Percentiles rank a stretch among this genome's conserved stretches.
phyloP scores from a whole-genome alignment of 164 flowering plant genomes.

The Dillenia suffruticosa region DNA sequence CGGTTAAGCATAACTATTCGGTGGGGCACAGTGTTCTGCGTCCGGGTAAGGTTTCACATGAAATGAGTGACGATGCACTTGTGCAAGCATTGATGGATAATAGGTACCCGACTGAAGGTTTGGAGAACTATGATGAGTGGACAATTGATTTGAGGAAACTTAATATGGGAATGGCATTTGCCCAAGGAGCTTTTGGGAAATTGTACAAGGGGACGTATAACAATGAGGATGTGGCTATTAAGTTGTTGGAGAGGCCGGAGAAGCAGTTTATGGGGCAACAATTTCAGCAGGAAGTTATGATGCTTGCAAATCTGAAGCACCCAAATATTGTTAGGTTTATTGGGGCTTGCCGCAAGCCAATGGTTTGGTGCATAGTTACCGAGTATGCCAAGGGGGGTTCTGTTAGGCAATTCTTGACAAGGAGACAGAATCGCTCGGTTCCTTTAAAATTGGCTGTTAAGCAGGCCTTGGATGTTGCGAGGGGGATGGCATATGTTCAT shows the following conservation, averaged over 20 bases:
- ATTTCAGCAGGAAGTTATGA: conserved; percentile 15
- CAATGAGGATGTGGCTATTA: conserved; percentile 15
- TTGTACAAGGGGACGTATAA: conserved; percentile 13
- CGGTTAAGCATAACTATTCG: conserved; percentile 2
- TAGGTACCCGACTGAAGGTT: conserved; percentile 11
- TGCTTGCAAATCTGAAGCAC: conserved; percentile 14
- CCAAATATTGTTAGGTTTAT: conserved; percentile 14
- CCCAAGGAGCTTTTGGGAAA: conserved; percentile 15
- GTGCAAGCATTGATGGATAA: conserved; percentile 15
- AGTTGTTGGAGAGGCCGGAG: conserved; percentile 14
- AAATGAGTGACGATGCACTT: conserved; percentile 9
- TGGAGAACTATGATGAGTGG: conserved; percentile 15
- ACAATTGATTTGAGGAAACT: conserved; percentile 15
- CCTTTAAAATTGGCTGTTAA: conserved; percentile 13
- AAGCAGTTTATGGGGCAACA: conserved; percentile 15
- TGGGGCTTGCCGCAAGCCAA: conserved; percentile 14
- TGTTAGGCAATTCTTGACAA: conserved; percentile 11
- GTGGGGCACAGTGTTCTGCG: conserved; percentile 8
- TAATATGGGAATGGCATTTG: conserved; percentile 13
- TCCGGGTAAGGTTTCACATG: conserved; percentile 3
- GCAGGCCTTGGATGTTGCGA: conserved; percentile 18
- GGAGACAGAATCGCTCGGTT: conserved; percentile 10
- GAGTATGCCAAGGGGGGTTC: conserved; percentile 20
- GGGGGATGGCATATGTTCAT: conserved; percentile 18
- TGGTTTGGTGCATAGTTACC: conserved; percentile 18